phyloP scores from a whole-genome alignment of 176 grass and related monocot genomes.

The Oryza meyeriana region DNA sequence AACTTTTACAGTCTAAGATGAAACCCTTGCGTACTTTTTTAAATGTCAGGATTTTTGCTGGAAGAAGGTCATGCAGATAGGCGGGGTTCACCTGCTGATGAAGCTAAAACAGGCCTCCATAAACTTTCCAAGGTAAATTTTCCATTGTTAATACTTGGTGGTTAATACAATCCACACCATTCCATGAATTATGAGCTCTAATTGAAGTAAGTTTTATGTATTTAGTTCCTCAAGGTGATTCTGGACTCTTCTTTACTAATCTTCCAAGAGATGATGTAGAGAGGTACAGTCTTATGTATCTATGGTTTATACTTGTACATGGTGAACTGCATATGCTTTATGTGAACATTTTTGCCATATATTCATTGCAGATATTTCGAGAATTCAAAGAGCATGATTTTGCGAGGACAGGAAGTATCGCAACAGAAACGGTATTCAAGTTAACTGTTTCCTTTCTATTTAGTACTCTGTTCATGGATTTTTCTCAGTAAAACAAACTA shows the following conservation, averaged over 20 bases:
- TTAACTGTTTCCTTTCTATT: background rate
- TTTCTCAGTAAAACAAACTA: background rate
- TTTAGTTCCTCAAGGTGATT: conserved; percentile 70
- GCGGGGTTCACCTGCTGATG: conserved; percentile 72
- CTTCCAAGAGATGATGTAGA: conserved; percentile 78
- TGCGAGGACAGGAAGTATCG: conserved; percentile 72
- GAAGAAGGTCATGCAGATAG: conserved; percentile 98
- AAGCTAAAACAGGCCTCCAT: conserved; percentile 62
- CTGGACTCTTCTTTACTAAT: conserved; percentile 80
- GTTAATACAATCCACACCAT: background rate
- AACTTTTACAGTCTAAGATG: too few species aligned
- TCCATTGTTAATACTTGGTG: background rate
- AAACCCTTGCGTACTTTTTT: background rate
- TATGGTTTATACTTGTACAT: conserved; percentile 7
- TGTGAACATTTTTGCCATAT: background rate
- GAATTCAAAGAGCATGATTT: conserved; percentile 83
- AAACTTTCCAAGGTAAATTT: conserved; percentile 80
- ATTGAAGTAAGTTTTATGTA: background rate
- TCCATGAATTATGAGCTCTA: background rate
- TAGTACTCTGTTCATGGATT: background rate
- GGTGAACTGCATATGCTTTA: background rate
- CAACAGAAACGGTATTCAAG: conserved; percentile 63
- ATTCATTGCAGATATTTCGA: conserved; percentile 55
- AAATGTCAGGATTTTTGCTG: conserved; percentile 77
- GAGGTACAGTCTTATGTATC: conserved; percentile 46